phyloP scores from a whole-genome alignment of 208 protist genomes.

The Blastocrithidia nonstop region DNA sequence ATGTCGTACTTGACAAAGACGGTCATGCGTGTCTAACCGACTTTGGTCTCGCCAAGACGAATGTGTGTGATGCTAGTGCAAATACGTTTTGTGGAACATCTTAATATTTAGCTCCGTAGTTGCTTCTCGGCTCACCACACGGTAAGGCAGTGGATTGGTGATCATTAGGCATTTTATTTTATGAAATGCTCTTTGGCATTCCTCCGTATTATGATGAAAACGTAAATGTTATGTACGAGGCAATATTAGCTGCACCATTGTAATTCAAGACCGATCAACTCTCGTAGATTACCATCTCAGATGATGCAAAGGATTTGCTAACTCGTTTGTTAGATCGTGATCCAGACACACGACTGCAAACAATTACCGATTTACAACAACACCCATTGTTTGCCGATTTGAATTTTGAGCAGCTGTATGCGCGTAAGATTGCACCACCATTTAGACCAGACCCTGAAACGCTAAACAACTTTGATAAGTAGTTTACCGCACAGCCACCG shows the following conservation, averaged over 20 bases:
- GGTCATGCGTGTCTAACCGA: constrained; percentile 83
- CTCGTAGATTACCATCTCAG: constrained; percentile 8
- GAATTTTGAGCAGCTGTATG: constrained; percentile 47
- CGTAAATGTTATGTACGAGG: constrained; percentile 62
- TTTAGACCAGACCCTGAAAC: constrained; percentile 51
- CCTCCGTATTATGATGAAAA: constrained; percentile 91
- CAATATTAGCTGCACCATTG: constrained; percentile 55
- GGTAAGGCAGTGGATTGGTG: constrained; percentile 95
- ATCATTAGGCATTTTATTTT: constrained; percentile 92
- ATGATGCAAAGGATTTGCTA: constrained; percentile 66
- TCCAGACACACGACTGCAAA: constrained; percentile 50
- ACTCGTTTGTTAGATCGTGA: constrained; percentile 65
- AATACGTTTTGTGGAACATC: constrained; percentile 84
- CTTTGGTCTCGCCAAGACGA: constrained; percentile 79
- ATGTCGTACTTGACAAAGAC: constrained; percentile 72
- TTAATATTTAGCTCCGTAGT: constrained; percentile 88
- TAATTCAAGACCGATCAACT: constrained; percentile 32
- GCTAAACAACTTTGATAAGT: constrained; percentile 61
- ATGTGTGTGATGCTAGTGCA: constrained; percentile 38
- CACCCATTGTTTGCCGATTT: constrained; percentile 79
- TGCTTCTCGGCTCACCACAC: constrained; percentile 79
- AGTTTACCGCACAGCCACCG: constrained; percentile 44
- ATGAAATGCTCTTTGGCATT: constrained; percentile 91
- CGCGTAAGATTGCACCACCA: constrained; percentile 45
- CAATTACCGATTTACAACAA: constrained; percentile 59